Evolutionary conservation across 306 rosid species (phyloP).

Genomic region (Lathyrus oleraceus): DNA sequence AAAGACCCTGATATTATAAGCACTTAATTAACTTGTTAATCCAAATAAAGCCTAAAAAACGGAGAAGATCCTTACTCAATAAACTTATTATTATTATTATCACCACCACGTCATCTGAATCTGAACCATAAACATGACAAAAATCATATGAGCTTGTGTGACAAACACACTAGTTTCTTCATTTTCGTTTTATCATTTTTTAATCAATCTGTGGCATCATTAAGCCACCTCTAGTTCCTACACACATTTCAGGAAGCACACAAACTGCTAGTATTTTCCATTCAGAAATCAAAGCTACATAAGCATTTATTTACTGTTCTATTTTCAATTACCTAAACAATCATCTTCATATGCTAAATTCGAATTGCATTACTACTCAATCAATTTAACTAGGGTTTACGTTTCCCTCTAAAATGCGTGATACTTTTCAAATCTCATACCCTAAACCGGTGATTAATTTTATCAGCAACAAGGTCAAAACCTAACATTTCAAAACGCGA

Average conservation of each 20-base stretch:
- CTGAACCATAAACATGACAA: neutral
- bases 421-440: constrained; percentile 2
- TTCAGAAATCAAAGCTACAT: constrained; percentile 9
- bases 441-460: constrained; percentile 23
- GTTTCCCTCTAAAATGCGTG: constrained; percentile 5
- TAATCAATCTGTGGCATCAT: neutral
- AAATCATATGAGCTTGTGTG: neutral
- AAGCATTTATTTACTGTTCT: neutral
- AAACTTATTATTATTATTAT: neutral
- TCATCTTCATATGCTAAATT: neutral
- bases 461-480: constrained; percentile 2
- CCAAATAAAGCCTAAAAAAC: neutral
- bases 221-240: neutral
- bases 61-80: neutral
- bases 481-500: constrained; percentile 22
- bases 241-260: neutral
- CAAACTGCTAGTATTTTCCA: constrained; percentile 3
- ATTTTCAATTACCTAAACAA: neutral
- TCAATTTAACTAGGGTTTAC: constrained; percentile 24
- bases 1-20: neutral
- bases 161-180: neutral
- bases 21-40: neutral
- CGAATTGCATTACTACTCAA: constrained; percentile 1
- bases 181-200: no score
- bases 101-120: neutral